phyloP scores from a whole-genome alignment of 352 stramenopile species.

The Phytophthora kernoviae region DNA sequence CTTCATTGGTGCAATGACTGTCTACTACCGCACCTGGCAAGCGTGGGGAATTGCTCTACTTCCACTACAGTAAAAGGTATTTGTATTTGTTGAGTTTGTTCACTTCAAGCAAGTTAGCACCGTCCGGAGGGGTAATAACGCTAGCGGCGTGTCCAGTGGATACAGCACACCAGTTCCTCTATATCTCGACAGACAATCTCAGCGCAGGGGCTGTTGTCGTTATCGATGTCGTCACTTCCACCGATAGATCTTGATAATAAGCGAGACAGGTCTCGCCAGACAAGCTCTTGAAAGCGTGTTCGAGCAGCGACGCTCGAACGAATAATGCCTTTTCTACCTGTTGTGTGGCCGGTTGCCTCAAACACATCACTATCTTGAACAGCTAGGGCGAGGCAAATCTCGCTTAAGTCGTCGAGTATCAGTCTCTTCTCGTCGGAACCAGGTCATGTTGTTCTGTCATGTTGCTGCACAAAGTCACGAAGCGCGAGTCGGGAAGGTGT shows the following conservation, averaged over 20 bases:
- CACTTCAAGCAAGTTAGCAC: background rate
- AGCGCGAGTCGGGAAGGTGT: slow-evolving; percentile 18
- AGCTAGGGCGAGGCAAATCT: slow-evolving; percentile 39
- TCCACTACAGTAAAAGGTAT: slow-evolving; percentile 11
- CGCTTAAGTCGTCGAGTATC: slow-evolving; percentile 41
- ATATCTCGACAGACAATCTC: slow-evolving; percentile 25
- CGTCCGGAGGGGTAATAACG: slow-evolving; percentile 5
- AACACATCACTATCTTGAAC: slow-evolving; percentile 3
- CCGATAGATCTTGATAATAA: slow-evolving; percentile 14
- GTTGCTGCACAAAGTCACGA: slow-evolving; percentile 24
- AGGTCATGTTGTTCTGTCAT: slow-evolving; percentile 14
- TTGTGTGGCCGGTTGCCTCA: background rate
- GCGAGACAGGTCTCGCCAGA: slow-evolving; percentile 37
- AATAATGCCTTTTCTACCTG: background rate
- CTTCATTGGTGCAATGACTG: no score
- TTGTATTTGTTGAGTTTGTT: slow-evolving; percentile 23
- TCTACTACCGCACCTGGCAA: no score
- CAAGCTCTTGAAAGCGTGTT: slow-evolving; percentile 34
- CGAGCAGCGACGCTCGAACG: slow-evolving; percentile 5
- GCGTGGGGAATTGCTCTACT: no score
- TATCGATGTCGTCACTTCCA: background rate
- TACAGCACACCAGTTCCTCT: slow-evolving; percentile 32
- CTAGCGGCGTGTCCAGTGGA: slow-evolving; percentile 38
- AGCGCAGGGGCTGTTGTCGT: background rate
- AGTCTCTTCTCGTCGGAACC: slow-evolving; percentile 26